A percentile compares a stretch with the other conserved stretches of the same genome.
Conservation (phyloP, 2,329 filamentous ascomycete species). For the Fusarium sterilihyphosum region DNA sequence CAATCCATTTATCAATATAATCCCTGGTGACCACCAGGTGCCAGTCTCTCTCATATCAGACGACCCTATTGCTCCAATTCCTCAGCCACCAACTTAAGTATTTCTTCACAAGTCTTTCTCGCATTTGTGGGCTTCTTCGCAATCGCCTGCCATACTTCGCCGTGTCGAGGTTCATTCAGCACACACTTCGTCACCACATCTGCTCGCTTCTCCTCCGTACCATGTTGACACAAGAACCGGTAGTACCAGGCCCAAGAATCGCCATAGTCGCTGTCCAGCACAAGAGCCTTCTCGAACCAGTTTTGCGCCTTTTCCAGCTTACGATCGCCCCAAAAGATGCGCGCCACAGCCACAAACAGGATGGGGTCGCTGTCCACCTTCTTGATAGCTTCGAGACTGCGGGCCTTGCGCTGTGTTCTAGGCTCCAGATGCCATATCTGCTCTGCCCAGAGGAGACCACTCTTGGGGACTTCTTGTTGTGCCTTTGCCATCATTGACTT, state of each 20-base stretch:
- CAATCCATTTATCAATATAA: constrained; percentile 1
- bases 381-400: constrained; percentile 93
- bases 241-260: constrained; percentile 99
- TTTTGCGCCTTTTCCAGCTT: constrained; percentile 92
- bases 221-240: constrained; percentile 91
- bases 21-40: neutral
- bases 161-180: constrained; percentile 87
- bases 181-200: constrained; percentile 86
- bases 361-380: constrained; percentile 93
- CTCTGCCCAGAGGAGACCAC: constrained; percentile 90
- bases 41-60: neutral
- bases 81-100: constrained; percentile 80
- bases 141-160: constrained; percentile 88
- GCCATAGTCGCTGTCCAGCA: constrained; percentile 85
- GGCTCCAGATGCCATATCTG: constrained; percentile 95
- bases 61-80: constrained; percentile 46
- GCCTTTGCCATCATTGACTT: constrained; percentile 94
- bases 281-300: constrained; percentile 97
- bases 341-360: constrained; percentile 89
- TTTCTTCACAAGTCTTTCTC: constrained; percentile 77
- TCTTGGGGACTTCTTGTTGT: constrained; percentile 88
- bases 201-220: constrained; percentile 88
- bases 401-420: constrained; percentile 90
- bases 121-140: constrained; percentile 89
- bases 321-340: constrained; percentile 96